phyloP scores from a whole-genome alignment of 495 filamentous ascomycete species.

The Penicillium coprophilum region DNA sequence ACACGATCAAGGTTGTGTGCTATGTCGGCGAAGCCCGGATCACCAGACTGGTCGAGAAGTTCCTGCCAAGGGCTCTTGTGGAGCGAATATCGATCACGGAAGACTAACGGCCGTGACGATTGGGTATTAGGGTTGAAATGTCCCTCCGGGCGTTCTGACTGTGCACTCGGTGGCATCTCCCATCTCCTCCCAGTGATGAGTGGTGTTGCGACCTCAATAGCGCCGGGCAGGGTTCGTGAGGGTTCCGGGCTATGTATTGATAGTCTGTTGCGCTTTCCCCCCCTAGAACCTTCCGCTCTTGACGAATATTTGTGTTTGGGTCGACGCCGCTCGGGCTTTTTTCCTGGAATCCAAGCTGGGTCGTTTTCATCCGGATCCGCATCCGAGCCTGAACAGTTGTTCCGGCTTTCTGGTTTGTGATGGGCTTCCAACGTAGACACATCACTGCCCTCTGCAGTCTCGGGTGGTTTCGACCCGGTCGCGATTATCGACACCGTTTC shows the following conservation, averaged over 20 bases:
- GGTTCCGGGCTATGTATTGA: constrained; percentile 42
- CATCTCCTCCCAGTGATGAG: constrained; percentile 42
- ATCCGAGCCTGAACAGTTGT: constrained; percentile 33
- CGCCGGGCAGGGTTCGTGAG: constrained; percentile 42
- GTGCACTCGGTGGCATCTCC: constrained; percentile 22
- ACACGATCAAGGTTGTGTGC: constrained; percentile 38
- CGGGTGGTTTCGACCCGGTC: constrained; percentile 27
- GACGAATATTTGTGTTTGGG: constrained; percentile 41
- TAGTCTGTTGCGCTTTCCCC: constrained; percentile 30
- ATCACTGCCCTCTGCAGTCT: constrained; percentile 10
- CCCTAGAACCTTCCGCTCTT: constrained; percentile 28
- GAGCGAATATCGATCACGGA: constrained; percentile 24
- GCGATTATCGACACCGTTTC: constrained; percentile 38
- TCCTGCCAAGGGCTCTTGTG: constrained; percentile 46
- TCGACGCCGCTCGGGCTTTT: constrained; percentile 34
- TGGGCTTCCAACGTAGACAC: not conserved
- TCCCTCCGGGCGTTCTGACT: constrained; percentile 11
- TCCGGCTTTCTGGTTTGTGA: not conserved
- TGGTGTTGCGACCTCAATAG: constrained; percentile 48
- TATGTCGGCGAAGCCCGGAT: constrained; percentile 39
- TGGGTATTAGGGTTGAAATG: not conserved
- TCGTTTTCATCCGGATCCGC: constrained; percentile 43
- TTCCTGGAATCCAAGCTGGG: constrained; percentile 47
- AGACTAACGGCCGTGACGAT: constrained; percentile 14
- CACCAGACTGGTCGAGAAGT: constrained; percentile 35